Evolutionary conservation across 495 filamentous ascomycete genomes (phyloP), one percentile per base, ranked within the genome.

Genomic region (Entonaema liquescens): DNA sequence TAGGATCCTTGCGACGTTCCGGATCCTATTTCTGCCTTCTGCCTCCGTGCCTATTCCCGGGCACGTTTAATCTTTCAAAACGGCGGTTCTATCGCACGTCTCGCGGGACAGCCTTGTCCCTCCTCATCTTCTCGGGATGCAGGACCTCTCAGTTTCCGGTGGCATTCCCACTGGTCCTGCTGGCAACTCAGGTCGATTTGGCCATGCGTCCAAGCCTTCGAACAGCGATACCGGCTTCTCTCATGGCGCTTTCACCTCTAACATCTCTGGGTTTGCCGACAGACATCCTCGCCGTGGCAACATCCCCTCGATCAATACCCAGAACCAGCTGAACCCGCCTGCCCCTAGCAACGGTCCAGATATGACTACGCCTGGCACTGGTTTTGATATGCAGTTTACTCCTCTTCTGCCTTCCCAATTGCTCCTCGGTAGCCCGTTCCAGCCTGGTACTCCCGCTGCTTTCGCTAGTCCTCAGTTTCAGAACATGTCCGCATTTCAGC

Each of bases 381-480:
- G 87, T 33, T 97, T 92, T 76, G 94, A 98, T 77, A 97, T 98
- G 96, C 94, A 98, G 80, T 98, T 97, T 80, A 97, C 95, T 47
- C 94, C 96, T 53, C 85, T 99, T 66, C 87, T 99, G 9, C 95
- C 95, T 13, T 97, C 95, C 7, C 92, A 97, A 79, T 87, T 99
- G 71, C 89, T 99, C 25, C 89, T 99, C 25, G 95, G 95, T 35
- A 97, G 93, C 79, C 95, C 95, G 13, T 98, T 98, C 78, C 95
- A 98, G 80, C 93, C 95, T 7, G 95, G 95, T 38, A 97, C 92
- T 9, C 95, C 95, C 5, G 91, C 90, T 28, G 89, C 91, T 31
- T 98, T 98, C 80, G 87, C 89, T 38, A 97, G 92, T 31, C 92
- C 95, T 2, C 94, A 97, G 75, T 98, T 97, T 77, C 89, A 93